These are phyloP conservation scores for Saccharum hybrid DNA, from an alignment of 202 grass and related monocot species.

Conservation along the genomic window DNA sequence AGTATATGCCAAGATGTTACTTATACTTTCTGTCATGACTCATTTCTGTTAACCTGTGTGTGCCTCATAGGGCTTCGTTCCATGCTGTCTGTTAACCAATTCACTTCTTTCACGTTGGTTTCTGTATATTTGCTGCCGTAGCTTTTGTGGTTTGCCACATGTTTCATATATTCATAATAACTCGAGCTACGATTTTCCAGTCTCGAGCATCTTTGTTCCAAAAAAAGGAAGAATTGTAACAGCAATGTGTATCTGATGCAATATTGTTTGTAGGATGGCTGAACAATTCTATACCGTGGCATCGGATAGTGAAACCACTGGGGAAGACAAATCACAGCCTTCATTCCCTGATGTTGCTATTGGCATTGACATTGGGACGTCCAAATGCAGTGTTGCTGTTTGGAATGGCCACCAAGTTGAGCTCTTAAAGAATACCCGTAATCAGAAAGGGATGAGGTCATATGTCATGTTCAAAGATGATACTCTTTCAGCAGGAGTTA, in stretches of 20 bases:
- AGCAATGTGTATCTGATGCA: not conserved
- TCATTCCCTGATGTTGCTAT: constrained; percentile 69
- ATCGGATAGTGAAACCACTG: constrained; percentile 66
- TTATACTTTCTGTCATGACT: not conserved
- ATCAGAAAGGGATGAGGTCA: constrained; percentile 71
- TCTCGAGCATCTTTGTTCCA: not conserved
- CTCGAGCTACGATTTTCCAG: not conserved
- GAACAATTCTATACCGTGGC: constrained; percentile 66
- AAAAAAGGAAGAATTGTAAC: not conserved
- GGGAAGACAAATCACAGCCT: constrained; percentile 53
- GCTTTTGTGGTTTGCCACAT: not conserved
- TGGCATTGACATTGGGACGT: constrained; percentile 77
- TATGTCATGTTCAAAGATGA: constrained; percentile 82
- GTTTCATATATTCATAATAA: not conserved
- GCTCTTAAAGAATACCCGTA: constrained; percentile 62
- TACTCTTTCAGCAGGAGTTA: constrained; percentile 62
- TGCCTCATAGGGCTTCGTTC: not conserved
- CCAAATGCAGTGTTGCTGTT: constrained; percentile 67
- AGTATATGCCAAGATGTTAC: not conserved
- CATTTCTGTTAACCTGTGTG: not conserved
- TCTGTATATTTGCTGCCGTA: not conserved
- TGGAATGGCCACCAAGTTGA: constrained; percentile 71
- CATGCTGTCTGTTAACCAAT: not conserved
- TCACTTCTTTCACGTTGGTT: not conserved
- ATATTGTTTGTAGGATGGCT: constrained; percentile 53